Percentiles rank a stretch among this genome's conserved stretches.
These are phyloP conservation scores for Candida neerlandica DNA, from an alignment of 1,139 yeast genomes.

Conservation along the genomic window DNA sequence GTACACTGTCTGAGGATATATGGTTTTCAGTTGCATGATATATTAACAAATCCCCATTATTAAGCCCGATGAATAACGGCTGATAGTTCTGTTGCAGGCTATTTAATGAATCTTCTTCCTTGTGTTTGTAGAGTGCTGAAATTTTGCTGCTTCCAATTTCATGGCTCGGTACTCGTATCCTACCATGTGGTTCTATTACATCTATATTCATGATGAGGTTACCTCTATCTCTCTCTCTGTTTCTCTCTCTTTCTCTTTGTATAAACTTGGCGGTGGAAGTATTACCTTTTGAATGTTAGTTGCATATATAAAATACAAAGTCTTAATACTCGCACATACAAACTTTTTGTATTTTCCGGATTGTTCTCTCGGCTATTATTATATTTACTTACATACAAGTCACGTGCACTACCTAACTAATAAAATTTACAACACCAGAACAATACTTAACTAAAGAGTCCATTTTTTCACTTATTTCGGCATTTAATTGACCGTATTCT, in stretches of 20 bases:
- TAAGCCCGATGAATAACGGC: constrained; percentile 35
- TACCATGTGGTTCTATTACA: constrained; percentile 33
- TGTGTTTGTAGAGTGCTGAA: constrained; percentile 23
- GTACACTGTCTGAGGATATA: not conserved
- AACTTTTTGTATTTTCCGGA: not conserved
- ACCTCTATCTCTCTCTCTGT: not conserved
- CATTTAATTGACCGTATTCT: constrained; percentile 40
- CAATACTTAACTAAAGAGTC: constrained; percentile 80
- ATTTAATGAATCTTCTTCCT: not conserved
- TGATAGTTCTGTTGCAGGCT: constrained; percentile 15
- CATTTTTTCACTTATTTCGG: constrained; percentile 47
- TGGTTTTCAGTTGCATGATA: constrained; percentile 14
- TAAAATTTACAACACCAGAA: constrained; percentile 74
- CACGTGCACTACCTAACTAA: constrained; percentile 25
- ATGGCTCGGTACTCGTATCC: constrained; percentile 28
- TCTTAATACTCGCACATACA: too few relatives aligned
- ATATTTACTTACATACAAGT: not conserved
- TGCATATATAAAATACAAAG: constrained; percentile 10
- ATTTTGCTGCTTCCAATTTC: constrained; percentile 19
- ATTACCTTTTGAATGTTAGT: constrained; percentile 11
- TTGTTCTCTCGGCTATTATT: not conserved
- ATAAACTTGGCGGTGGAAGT: too few relatives aligned
- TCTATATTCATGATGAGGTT: constrained; percentile 29
- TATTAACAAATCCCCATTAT: constrained; percentile 39
- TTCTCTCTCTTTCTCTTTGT: not conserved